Conservation (phyloP, 169 alveolate genomes). For the Cryptosporidium ryanae region DNA sequence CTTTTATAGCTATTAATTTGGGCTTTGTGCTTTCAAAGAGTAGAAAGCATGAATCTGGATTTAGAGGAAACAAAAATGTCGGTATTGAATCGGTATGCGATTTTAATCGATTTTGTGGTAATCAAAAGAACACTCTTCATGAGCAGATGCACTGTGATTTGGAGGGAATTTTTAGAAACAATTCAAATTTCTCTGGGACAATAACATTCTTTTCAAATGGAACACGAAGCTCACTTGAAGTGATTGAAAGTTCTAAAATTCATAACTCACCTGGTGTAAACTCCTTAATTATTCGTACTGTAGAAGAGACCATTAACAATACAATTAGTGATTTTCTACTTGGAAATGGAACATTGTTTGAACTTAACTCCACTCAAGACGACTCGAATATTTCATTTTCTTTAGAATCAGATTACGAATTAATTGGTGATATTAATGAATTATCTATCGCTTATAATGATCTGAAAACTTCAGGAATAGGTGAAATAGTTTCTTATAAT, state of each 20-base stretch:
- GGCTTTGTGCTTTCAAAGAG: conserved; percentile 31
- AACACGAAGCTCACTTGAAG: not conserved
- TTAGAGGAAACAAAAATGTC: conserved; percentile 36
- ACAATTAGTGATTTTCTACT: conserved; percentile 1
- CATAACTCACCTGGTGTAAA: not conserved
- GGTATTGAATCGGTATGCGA: not conserved
- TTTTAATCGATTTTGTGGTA: not conserved
- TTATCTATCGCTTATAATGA: conserved; percentile 13
- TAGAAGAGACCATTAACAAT: not conserved
- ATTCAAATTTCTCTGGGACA: conserved; percentile 19
- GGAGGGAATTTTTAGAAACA: conserved; percentile 3
- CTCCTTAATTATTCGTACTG: not conserved
- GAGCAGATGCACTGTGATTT: conserved; percentile 28
- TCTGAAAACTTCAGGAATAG: not conserved
- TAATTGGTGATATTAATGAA: conserved; percentile 29
- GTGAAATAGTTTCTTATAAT: conserved; percentile 10
- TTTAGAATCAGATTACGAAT: conserved; percentile 8
- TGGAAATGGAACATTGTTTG: conserved; percentile 49
- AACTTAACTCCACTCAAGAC: not conserved
- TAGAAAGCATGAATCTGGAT: conserved; percentile 24
- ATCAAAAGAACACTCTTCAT: conserved; percentile 17
- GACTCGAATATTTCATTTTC: conserved; percentile 10
- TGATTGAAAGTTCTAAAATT: conserved; percentile 1
- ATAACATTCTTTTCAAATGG: conserved; percentile 30
- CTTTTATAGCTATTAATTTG: not conserved